A percentile compares a stretch with the other conserved stretches of the same genome.
phyloP scores from a whole-genome alignment of 2,329 filamentous ascomycete species.

The Nemania sp. region DNA sequence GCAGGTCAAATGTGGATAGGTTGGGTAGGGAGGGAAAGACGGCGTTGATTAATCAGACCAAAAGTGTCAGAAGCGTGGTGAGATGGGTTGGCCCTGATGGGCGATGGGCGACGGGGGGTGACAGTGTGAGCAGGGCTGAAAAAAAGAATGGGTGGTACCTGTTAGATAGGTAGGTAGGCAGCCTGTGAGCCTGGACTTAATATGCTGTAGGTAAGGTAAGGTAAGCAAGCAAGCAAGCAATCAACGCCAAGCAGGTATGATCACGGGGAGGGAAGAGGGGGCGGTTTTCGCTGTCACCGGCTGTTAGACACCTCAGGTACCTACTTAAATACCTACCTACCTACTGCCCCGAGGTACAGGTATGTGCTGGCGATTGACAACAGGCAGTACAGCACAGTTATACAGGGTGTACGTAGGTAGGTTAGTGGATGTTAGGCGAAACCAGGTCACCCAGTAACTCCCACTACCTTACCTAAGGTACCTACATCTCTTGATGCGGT shows the following conservation, averaged over 20 bases:
- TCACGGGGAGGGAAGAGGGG: too few species aligned
- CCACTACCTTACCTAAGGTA: too few species aligned
- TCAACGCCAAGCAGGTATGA: too few species aligned
- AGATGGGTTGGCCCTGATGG: background rate
- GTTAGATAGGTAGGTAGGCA: background rate
- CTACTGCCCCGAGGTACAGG: background rate
- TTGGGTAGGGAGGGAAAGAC: conserved; percentile 1
- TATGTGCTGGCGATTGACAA: conserved; percentile 3
- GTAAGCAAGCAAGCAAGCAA: too few species aligned
- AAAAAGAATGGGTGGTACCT: background rate
- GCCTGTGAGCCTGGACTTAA: too few species aligned
- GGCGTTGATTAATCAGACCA: conserved; percentile 34
- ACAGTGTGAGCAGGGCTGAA: conserved; percentile 19
- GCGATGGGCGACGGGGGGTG: conserved; percentile 3
- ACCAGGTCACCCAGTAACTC: too few species aligned
- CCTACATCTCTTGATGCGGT: too few species aligned
- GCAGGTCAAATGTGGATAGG: conserved; percentile 26
- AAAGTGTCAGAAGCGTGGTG: conserved; percentile 23
- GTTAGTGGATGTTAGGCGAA: too few species aligned
- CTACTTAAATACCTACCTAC: background rate
- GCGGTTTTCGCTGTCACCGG: too few species aligned
- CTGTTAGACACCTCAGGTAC: too few species aligned
- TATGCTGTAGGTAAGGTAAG: background rate
- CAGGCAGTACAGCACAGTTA: background rate
- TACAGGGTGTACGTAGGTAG: too few species aligned